Evolutionary conservation across 768 basidiomycete species (phyloP), one percentile per base, ranked within the genome.

Genomic region (Tricholoma matsutake): DNA sequence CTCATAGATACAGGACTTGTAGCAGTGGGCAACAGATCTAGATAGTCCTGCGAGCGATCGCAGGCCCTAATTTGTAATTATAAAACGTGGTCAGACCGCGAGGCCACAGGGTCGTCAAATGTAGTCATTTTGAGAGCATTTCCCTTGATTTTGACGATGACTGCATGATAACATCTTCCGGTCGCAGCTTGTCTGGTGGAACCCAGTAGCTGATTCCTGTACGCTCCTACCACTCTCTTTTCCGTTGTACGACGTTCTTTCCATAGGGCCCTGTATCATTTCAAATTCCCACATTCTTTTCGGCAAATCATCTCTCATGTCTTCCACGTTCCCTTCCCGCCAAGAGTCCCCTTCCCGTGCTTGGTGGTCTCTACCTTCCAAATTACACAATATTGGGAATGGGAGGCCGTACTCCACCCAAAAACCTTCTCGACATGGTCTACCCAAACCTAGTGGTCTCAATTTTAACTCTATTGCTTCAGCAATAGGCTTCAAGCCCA

Each of bases 401-500:
- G 77, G 75, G 57, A 68, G 65, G 56, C 67, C 73, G 7, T 69
- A 70, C 57, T 64, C 69, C 8, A 61, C 70, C 39, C 72, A 75
- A 54, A 78, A 74, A 65, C 58, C 69, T 28, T 64, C 71, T 18
- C 63, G 65, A 41, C 55, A 56, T 20, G 31, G n/a, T 61, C 62
- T 69, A 31, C 58, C 70, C 62, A 63, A 58, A 56, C 28, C 62
- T 14, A 61, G 68, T 57, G 66, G 69, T 62, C 73, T 79, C 71
- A 82, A 77, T 63, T 78, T 88, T 68, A 85, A 79, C 61, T 79
- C 83, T 6, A 72, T 90, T 54, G 83, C 83, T 9, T 77, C 82
- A 53, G 86, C 83, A 37, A 82, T 91, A 39, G 86, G 87, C 51
- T 75, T 87, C 67, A 88, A 83, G 71, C 72, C 82, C 20, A 89